Conservation (phyloP, 345 rosid genomes). For the Firmiana major region DNA sequence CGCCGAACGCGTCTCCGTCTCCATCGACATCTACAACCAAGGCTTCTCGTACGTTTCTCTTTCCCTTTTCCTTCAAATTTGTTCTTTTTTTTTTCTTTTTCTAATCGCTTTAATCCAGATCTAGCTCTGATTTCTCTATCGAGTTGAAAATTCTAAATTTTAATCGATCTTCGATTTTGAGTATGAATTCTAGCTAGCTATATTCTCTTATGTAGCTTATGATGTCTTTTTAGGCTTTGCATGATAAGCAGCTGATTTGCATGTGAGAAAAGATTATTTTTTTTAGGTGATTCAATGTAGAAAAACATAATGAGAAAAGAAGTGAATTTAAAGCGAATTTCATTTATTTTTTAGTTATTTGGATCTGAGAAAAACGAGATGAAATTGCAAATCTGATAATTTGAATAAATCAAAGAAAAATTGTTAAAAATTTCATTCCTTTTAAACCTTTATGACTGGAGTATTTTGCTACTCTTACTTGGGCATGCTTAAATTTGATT, state of each 20-base stretch:
- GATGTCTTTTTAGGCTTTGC: neutral
- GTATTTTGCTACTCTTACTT: neutral
- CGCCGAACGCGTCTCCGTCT: conserved; percentile 76
- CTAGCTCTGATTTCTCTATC: conserved; percentile 12
- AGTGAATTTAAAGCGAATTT: neutral
- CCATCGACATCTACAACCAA: conserved; percentile 85
- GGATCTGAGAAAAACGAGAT: neutral
- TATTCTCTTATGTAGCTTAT: neutral
- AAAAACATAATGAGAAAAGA: neutral
- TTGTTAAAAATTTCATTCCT: neutral
- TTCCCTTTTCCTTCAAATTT: neutral
- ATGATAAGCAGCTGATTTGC: conserved; percentile 2
- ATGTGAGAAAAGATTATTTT: neutral
- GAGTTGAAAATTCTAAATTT: neutral
- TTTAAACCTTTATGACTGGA: neutral
- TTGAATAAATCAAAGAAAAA: neutral
- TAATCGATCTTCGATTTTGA: neutral
- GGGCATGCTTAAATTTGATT: neutral
- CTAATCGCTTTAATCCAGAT: neutral
- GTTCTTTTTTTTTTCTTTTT: too few species aligned
- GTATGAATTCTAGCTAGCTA: neutral
- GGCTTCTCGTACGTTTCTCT: conserved; percentile 70
- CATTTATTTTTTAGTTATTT: neutral
- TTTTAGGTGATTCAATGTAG: neutral
- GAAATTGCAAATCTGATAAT: neutral